These are phyloP conservation scores for Sonneratia alba DNA, from an alignment of 345 rosid genomes.

Conservation along the genomic window DNA sequence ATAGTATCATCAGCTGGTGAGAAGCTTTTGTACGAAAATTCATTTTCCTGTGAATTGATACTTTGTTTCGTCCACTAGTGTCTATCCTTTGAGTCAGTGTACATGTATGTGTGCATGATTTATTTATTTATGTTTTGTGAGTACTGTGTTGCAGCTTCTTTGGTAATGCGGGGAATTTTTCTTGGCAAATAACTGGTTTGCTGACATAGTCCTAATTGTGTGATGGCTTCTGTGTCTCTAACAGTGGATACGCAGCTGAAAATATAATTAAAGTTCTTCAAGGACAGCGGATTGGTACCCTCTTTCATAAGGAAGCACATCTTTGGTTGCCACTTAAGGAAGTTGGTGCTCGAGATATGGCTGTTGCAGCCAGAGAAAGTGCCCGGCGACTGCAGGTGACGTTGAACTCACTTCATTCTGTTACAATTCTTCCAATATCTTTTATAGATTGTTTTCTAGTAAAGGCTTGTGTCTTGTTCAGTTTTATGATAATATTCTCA, in stretches of 20 bases:
- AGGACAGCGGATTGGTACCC: slow-evolving; percentile 83
- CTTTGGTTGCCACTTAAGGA: slow-evolving; percentile 51
- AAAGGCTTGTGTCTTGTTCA: neutral
- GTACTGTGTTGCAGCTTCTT: neutral
- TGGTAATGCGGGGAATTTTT: neutral
- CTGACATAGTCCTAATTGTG: neutral
- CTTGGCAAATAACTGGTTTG: neutral
- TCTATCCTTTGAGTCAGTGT: neutral
- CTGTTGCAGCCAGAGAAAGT: slow-evolving; percentile 88
- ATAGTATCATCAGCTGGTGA: neutral
- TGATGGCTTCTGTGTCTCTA: slow-evolving; percentile 16
- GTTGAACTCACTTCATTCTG: slow-evolving; percentile 2
- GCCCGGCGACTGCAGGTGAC: slow-evolving; percentile 85
- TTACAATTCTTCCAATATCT: neutral
- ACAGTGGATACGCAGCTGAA: slow-evolving; percentile 68
- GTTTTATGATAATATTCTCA: neutral
- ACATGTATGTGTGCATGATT: neutral
- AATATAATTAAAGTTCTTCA: slow-evolving; percentile 73
- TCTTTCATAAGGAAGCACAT: slow-evolving; percentile 88
- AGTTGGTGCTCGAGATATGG: slow-evolving; percentile 68
- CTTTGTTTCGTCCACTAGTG: neutral
- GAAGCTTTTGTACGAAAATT: neutral
- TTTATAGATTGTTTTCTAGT: neutral
- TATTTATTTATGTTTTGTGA: neutral
- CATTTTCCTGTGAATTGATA: neutral